Conservation (phyloP, 108 stramenopile genomes). For the Nitzschia sp. region DNA sequence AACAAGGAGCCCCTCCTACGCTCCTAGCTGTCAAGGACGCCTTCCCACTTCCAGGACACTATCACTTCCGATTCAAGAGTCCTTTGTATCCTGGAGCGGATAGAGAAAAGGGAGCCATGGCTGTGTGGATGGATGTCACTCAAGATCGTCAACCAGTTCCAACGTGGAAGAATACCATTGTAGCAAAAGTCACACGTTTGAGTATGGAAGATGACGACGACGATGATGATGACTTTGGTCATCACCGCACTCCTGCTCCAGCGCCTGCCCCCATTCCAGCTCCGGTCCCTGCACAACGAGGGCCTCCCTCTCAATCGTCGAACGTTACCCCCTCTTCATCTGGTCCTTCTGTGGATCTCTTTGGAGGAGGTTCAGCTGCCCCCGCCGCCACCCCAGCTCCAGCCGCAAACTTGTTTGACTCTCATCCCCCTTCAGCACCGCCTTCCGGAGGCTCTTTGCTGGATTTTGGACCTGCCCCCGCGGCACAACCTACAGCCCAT, state of each 20-base stretch:
- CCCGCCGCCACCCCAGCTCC: slow-evolving; percentile 29
- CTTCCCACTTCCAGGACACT: slow-evolving; percentile 91
- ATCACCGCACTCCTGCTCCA: background rate
- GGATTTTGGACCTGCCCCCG: slow-evolving; percentile 47
- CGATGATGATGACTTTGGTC: slow-evolving; percentile 60
- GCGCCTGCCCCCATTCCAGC: slow-evolving; percentile 23
- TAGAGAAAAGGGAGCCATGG: slow-evolving; percentile 73
- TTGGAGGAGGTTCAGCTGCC: slow-evolving; percentile 27
- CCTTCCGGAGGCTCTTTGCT: slow-evolving; percentile 31
- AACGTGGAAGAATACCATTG: slow-evolving; percentile 65
- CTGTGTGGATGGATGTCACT: slow-evolving; percentile 89
- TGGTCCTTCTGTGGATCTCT: slow-evolving; percentile 28
- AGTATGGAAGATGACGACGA: slow-evolving; percentile 69
- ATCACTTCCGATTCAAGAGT: slow-evolving; percentile 96
- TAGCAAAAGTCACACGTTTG: slow-evolving; percentile 80
- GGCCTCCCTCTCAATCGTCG: slow-evolving; percentile 25
- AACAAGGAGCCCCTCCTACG: slow-evolving; percentile 70
- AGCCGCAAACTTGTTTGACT: slow-evolving; percentile 29
- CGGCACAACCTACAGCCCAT: slow-evolving; percentile 39
- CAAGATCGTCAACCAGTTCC: slow-evolving; percentile 73
- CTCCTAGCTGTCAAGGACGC: slow-evolving; percentile 76
- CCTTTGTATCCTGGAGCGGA: slow-evolving; percentile 78
- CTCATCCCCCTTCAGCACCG: slow-evolving; percentile 32
- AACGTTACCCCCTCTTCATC: slow-evolving; percentile 15
- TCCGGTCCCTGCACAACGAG: slow-evolving; percentile 2